These are phyloP conservation scores for Allomyces arbusculus DNA, from an alignment of 192 early-diverging fungal genomes.

Conservation along the genomic window DNA sequence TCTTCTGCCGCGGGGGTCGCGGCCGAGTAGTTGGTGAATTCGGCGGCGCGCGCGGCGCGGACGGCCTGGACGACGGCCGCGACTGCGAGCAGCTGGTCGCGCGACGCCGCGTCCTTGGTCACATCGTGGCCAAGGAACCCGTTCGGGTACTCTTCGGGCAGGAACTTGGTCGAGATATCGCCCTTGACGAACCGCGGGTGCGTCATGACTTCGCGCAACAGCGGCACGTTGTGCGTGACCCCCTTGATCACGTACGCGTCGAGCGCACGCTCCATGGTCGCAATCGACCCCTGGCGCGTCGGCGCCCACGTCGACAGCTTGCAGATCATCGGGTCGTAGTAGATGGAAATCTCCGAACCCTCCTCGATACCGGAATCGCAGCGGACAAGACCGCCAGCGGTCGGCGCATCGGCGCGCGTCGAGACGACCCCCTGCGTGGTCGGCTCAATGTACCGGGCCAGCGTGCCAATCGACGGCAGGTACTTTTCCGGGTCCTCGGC, in stretches of 20 bases:
- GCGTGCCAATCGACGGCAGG: slow-evolving; percentile 75
- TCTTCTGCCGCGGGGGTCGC: slow-evolving; percentile 1
- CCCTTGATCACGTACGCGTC: slow-evolving; percentile 84
- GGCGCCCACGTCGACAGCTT: slow-evolving; percentile 72
- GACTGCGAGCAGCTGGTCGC: slow-evolving; percentile 40
- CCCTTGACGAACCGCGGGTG: slow-evolving; percentile 52
- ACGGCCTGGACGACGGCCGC: slow-evolving; percentile 44
- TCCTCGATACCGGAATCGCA: slow-evolving; percentile 84
- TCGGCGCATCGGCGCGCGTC: not conserved
- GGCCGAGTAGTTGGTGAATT: not conserved
- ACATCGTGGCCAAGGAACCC: slow-evolving; percentile 65
- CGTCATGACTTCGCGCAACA: slow-evolving; percentile 66
- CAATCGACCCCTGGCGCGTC: slow-evolving; percentile 53
- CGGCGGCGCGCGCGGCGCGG: slow-evolving; percentile 36
- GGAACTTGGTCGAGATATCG: slow-evolving; percentile 62
- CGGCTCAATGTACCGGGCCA: slow-evolving; percentile 72
- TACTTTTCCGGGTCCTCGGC: slow-evolving; percentile 89
- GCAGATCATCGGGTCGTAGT: slow-evolving; percentile 93
- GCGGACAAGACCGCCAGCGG: slow-evolving; percentile 34
- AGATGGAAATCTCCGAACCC: slow-evolving; percentile 81
- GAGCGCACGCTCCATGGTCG: slow-evolving; percentile 58
- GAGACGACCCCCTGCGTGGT: not conserved
- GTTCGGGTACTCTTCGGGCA: slow-evolving; percentile 68
- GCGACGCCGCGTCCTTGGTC: slow-evolving; percentile 13
- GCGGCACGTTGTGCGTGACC: slow-evolving; percentile 87